Evolutionary conservation across 75 land plant species (phyloP).

Genomic region (Cupressus sempervirens): DNA sequence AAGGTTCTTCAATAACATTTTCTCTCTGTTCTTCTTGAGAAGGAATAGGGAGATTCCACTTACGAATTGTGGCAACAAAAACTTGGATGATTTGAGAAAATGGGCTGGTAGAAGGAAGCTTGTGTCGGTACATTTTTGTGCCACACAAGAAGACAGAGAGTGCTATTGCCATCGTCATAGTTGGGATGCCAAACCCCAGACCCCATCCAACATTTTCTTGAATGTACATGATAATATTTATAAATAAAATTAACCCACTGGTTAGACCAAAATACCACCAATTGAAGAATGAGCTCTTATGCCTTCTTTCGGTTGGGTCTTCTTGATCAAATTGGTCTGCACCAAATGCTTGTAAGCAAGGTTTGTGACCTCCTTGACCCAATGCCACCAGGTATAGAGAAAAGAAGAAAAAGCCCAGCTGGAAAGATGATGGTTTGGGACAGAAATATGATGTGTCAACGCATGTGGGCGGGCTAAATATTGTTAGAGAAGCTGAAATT

Average conservation of each 20-base stretch:
- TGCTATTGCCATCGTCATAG: conserved; percentile 27
- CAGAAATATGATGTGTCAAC: background rate
- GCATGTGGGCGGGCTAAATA: conserved; percentile 14
- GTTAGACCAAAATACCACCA: conserved; percentile 31
- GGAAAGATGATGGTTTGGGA: conserved; percentile 14
- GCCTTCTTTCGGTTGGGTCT: background rate
- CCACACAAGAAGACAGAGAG: conserved; percentile 17
- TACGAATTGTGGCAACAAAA: conserved; percentile 18
- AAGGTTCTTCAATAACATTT: conserved; percentile 17
- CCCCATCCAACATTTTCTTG: conserved; percentile 30
- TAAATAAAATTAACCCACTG: conserved; percentile 9
- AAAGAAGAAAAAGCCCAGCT: conserved; percentile 30
- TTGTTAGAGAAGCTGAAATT: conserved; percentile 29
- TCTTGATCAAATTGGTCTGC: conserved; percentile 27
- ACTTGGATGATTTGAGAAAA: conserved; percentile 33
- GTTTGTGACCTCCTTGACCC: conserved; percentile 26
- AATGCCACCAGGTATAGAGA: conserved; percentile 31
- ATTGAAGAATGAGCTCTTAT: conserved; percentile 24
- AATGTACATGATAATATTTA: conserved; percentile 11
- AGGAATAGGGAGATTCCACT: conserved; percentile 11
- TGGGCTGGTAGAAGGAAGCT: conserved; percentile 26
- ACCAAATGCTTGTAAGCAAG: conserved; percentile 25
- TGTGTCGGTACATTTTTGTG: conserved; percentile 11
- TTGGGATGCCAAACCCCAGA: conserved; percentile 24
- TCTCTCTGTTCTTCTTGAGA: conserved; percentile 1